These are phyloP conservation scores for Tricholoma sp. DNA, from an alignment of 768 basidiomycete genomes.

Conservation along the genomic window DNA sequence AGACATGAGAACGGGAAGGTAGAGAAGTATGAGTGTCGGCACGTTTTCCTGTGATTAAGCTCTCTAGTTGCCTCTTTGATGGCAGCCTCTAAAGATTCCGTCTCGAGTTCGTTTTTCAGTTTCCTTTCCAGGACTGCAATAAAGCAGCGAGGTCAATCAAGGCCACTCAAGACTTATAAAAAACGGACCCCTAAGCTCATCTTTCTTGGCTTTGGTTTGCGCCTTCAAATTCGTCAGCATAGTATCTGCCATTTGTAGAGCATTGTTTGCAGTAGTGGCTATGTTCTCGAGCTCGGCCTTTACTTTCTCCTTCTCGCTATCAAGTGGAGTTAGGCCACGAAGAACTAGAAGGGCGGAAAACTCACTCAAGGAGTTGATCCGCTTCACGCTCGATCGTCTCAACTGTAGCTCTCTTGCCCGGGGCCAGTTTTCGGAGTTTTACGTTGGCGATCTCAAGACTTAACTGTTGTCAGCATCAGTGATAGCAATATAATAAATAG, in stretches of 20 bases:
- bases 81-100: slow-evolving; percentile 38
- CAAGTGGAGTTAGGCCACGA: neutral
- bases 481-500: neutral
- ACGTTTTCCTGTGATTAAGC: slow-evolving; percentile 42
- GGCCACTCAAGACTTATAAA: neutral
- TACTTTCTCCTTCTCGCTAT: slow-evolving; percentile 67
- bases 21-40: neutral
- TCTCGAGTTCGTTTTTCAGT: slow-evolving; percentile 31
- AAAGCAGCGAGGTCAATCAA: neutral
- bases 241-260: slow-evolving; percentile 60
- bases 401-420: slow-evolving; percentile 52
- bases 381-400: slow-evolving; percentile 75
- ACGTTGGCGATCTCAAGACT: slow-evolving; percentile 61
- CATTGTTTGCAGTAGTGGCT: slow-evolving; percentile 43
- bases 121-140: slow-evolving; percentile 44
- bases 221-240: slow-evolving; percentile 53
- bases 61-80: slow-evolving; percentile 42
- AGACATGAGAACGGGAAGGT: neutral
- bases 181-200: slow-evolving; percentile 55
- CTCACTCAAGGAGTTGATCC: slow-evolving; percentile 53
- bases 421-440: slow-evolving; percentile 55
- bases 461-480: slow-evolving; percentile 2
- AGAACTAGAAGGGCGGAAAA: slow-evolving; percentile 5
- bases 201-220: slow-evolving; percentile 56
- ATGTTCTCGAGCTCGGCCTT: slow-evolving; percentile 42